Percentiles rank a stretch among this genome's conserved stretches.
phyloP scores from a whole-genome alignment of 1,139 yeast genomes.

The Scheffersomyces illinoinensis region DNA sequence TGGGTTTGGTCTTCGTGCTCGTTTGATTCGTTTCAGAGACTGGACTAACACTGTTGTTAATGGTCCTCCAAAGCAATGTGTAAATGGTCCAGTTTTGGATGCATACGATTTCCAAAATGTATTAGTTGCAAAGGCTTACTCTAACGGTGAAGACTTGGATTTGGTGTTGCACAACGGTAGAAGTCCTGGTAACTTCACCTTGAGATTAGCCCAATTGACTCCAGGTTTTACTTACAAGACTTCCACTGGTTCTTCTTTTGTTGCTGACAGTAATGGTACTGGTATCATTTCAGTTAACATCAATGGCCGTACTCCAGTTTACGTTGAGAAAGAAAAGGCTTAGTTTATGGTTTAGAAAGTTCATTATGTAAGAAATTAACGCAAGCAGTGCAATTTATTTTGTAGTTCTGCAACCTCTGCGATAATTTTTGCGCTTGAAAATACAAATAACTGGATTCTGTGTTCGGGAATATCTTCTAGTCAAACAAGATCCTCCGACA shows the following conservation, averaged over 20 bases:
- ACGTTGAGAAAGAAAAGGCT: constrained; percentile 2
- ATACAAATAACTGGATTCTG: background rate
- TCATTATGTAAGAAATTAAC: background rate
- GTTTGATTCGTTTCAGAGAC: constrained; percentile 4
- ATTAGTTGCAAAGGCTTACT: constrained; percentile 5
- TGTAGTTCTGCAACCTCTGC: background rate
- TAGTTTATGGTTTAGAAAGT: background rate
- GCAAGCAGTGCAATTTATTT: background rate
- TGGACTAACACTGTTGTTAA: constrained; percentile 2
- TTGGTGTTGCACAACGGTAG: constrained; percentile 6
- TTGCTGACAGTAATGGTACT: constrained; percentile 24
- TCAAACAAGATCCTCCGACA: too few relatives aligned
- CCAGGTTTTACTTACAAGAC: constrained; percentile 1
- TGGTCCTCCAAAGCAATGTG: constrained; percentile 4
- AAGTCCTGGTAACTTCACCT: constrained; percentile 2
- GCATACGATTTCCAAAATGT: constrained; percentile 6
- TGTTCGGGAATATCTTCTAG: background rate
- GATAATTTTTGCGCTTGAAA: background rate
- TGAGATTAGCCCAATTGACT: constrained; percentile 3
- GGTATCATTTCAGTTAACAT: constrained; percentile 3
- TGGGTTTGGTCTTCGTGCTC: constrained; percentile 3
- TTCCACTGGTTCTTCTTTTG: background rate
- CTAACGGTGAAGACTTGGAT: constrained; percentile 3
- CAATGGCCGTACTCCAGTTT: constrained; percentile 2
- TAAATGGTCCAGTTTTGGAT: constrained; percentile 3